Evolutionary conservation across 192 early-diverging fungal genomes (phyloP), one percentile per base, ranked within the genome.

Genomic region (Physocladia obscura): DNA sequence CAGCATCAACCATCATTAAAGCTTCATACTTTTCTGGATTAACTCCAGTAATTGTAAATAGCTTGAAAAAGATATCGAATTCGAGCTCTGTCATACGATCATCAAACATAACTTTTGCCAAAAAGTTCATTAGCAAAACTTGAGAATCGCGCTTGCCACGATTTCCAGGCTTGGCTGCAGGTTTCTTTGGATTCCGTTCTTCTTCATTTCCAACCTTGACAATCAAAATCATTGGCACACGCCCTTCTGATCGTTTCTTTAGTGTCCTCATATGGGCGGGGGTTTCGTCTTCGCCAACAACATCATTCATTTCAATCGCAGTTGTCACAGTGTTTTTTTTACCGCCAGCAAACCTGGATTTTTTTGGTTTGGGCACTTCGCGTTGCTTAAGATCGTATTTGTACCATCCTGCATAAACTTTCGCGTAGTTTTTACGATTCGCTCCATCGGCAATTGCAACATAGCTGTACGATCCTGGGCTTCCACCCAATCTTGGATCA

Each of bases 121-220:
- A 73, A 77, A 98, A 98, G 61, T 90, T 90, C 94, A 98, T 97
- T 35, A 98, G 80, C 57, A 98, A 84, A 54, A 98, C 88, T 78
- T 98, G 96, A 8, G 94, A 94, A 75, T 98, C 96, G 32, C 96
- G 90, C 83, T 98, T 98, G 49, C 96, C 96, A 68, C 96, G 67
- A 55, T 83, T 83, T 29, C 84, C 84, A 1, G 84, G 84, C 57
- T 85, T 85, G 17, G 57, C 49, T 11, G 31, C 57, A 22, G 74
- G 79, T 17, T 49, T 60, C 17, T 74, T 24, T 8, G 72, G 67
- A 40, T 74, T 61, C 3, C 74, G 76, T 54, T 83, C 82, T 38
- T 80, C 78, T 22, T 78, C 76, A 51, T 76, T 83, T 15, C 82
- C 82, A 44, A 49, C 55, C 61, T 83, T 83, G 54, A 81, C 75